A percentile compares a stretch with the other conserved stretches of the same genome.
phyloP scores from a whole-genome alignment of 228 moss, liverwort and hornwort genomes.

The Sphagnum fallax region DNA sequence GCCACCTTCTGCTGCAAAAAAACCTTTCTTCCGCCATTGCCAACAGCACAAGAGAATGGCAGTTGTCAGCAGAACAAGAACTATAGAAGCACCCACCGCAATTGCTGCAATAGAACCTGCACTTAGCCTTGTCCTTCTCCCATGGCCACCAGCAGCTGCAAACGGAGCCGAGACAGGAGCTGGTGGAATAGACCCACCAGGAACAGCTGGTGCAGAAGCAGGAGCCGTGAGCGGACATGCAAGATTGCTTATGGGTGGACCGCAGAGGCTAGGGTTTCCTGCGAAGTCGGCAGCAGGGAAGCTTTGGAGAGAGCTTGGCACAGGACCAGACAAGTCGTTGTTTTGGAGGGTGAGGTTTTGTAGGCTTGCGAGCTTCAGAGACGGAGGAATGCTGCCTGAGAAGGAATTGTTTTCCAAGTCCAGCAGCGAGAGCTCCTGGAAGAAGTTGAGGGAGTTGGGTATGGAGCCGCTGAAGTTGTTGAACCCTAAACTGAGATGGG shows the following conservation, averaged over 20 bases:
- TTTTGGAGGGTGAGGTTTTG: constrained; percentile 19
- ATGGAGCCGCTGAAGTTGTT: constrained; percentile 27
- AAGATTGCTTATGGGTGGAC: constrained; percentile 17
- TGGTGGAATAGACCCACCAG: constrained; percentile 5
- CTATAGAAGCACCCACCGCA: constrained; percentile 13
- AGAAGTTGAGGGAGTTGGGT: constrained; percentile 11
- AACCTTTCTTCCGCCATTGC: neutral
- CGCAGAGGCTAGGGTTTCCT: constrained; percentile 20
- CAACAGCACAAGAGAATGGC: constrained; percentile 4
- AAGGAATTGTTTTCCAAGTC: constrained; percentile 23
- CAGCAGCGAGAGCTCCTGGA: constrained; percentile 5
- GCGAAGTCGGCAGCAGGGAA: constrained; percentile 16
- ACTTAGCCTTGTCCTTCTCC: neutral
- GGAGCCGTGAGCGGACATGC: constrained; percentile 4
- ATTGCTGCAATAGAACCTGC: constrained; percentile 19
- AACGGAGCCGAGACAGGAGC: neutral
- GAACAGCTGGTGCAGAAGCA: constrained; percentile 11
- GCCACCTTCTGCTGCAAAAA: no score
- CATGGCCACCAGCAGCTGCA: neutral
- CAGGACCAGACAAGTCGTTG: constrained; percentile 16
- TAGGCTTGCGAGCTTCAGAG: constrained; percentile 4
- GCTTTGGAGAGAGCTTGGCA: constrained; percentile 13
- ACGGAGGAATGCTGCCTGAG: constrained; percentile 12
- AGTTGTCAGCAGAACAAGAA: constrained; percentile 12
- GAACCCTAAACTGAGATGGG: constrained; percentile 18